Evolutionary conservation across 2,329 filamentous ascomycete genomes (phyloP), one percentile per base, ranked within the genome.

Genomic region (Capronia epimyces): DNA sequence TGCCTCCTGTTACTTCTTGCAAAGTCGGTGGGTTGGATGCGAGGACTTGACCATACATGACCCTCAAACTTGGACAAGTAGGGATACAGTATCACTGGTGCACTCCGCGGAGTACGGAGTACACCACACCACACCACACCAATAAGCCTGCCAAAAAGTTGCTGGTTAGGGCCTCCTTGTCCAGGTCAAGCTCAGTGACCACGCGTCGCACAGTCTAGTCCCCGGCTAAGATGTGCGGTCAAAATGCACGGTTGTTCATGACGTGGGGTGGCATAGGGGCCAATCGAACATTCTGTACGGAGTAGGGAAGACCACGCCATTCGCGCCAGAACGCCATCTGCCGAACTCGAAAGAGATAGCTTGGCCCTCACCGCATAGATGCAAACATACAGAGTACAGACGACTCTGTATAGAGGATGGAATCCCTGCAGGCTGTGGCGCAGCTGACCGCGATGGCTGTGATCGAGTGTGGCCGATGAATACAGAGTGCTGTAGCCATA

Each of bases 261-360:
- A 50, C 52, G 46, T 53, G 52, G n/a, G n/a, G 47, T 54, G 51
- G 46, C 42, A 53, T 37, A 31, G n/a, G n/a, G n/a, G n/a, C 12
- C 29, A 3, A n/a, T n/a, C 29, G 12, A n/a, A 6, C 22, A 25
- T 39, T 39, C 21, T 21, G 32, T 20, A 18, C 6, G 36, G n/a
- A n/a, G n/a, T n/a, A n/a, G n/a, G n/a, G n/a, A n/a, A n/a, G n/a
- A n/a, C n/a, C 15, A 40, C 8, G 9, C n/a, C n/a, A 3, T 20
- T 15, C 21, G 6, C 12, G 37, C 25, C 12, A 24, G 46, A 16
- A 27, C 34, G 42, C 42, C 42, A 27, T 16, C 29, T 32, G 3
- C 13, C 3, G 3, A n/a, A 32, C n/a, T 12, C 24, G 10, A 27
- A 27, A 5, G 5, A 10, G 5, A 27, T 27, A 10, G 5, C 10